These are phyloP conservation scores for Penicillium sp. DNA, from an alignment of 2,329 filamentous ascomycete genomes.

Conservation along the genomic window DNA sequence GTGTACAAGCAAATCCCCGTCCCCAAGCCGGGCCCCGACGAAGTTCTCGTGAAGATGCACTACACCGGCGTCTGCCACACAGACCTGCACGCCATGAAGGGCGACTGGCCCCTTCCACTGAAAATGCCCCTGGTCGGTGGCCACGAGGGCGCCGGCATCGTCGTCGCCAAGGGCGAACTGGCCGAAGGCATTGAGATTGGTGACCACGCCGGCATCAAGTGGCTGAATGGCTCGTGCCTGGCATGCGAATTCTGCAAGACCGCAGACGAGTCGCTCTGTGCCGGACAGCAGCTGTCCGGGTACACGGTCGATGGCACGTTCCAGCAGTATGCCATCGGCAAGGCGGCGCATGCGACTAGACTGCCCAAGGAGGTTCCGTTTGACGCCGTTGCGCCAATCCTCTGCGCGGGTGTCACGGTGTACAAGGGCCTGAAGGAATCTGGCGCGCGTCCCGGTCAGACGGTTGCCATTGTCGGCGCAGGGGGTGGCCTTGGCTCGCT, in stretches of 20 bases:
- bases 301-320: constrained; percentile 93
- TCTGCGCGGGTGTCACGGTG: constrained; percentile 83
- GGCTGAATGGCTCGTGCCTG: constrained; percentile 86
- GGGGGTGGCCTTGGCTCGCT: constrained; percentile 78
- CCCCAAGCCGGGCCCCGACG: constrained; percentile 74
- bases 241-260: constrained; percentile 78
- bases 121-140: constrained; percentile 86
- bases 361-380: constrained; percentile 73
- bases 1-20: constrained; percentile 65
- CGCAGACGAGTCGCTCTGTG: constrained; percentile 78
- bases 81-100: constrained; percentile 75
- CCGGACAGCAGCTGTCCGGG: constrained; percentile 71
- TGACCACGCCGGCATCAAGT: constrained; percentile 84
- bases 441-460: constrained; percentile 68
- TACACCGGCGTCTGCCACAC: constrained; percentile 91
- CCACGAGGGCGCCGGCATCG: constrained; percentile 73
- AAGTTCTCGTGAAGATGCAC: constrained; percentile 89
- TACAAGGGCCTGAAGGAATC: constrained; percentile 90
- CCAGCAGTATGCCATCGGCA: constrained; percentile 87
- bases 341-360: constrained; percentile 78
- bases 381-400: constrained; percentile 73
- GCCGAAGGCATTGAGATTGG: constrained; percentile 77
- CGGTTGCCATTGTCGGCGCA: constrained; percentile 79
- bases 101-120: constrained; percentile 81
- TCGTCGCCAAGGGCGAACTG: constrained; percentile 74